Evolutionary conservation across 2,329 filamentous ascomycete genomes (phyloP).

Genomic region (Dactylonectria macrodidyma): DNA sequence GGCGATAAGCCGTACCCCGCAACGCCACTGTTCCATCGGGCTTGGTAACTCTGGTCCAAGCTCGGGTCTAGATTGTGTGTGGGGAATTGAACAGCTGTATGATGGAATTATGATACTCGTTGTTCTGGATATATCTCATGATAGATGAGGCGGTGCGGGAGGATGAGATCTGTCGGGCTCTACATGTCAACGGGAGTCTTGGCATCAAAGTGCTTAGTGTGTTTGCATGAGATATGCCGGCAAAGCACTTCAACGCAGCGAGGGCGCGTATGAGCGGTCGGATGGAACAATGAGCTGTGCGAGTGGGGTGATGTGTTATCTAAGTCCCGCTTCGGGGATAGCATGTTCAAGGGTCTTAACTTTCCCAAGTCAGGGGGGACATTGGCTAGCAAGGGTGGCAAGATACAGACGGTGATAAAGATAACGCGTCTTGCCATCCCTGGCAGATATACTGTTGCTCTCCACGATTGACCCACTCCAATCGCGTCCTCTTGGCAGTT

Average conservation of each 20-base stretch:
- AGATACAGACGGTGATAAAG: background rate
- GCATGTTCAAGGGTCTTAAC: background rate
- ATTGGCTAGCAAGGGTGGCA: background rate
- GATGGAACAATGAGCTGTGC: background rate
- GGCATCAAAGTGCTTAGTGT: background rate
- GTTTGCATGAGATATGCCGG: no score
- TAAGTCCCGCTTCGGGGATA: constrained; percentile 22
- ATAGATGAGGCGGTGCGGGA: no score
- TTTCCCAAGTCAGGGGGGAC: background rate
- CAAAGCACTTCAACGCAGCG: background rate
- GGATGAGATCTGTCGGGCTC: no score
- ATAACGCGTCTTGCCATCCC: background rate
- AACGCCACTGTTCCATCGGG: background rate
- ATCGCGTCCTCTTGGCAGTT: background rate
- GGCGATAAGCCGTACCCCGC: background rate
- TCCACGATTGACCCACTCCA: background rate
- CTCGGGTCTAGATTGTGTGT: no score
- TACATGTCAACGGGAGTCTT: no score
- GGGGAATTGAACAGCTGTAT: no score
- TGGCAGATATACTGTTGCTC: background rate
- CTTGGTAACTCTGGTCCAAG: no score
- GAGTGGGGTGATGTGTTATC: constrained; percentile 22
- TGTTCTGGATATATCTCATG: no score
- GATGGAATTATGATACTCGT: no score
- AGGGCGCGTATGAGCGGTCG: background rate